Percentiles rank a stretch among this genome's conserved stretches.
These are phyloP conservation scores for Gliomastix tumulicola DNA, from an alignment of 2,329 filamentous ascomycete species.

Conservation along the genomic window DNA sequence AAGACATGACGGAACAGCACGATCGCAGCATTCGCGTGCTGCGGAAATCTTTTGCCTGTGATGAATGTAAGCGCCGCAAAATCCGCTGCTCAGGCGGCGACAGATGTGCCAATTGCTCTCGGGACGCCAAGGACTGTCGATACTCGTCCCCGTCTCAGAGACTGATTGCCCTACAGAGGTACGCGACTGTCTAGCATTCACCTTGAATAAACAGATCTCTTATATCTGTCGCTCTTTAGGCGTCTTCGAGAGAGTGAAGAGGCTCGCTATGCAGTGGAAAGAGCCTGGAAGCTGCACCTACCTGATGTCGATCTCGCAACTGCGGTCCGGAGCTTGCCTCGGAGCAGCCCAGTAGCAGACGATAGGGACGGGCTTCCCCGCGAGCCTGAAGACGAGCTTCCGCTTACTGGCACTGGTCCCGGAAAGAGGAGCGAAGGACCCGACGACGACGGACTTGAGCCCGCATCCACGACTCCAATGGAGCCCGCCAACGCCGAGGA, in stretches of 20 bases:
- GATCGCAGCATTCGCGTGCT: neutral
- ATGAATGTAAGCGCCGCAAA: slow-evolving; percentile 2
- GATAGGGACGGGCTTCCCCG: neutral
- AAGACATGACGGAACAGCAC: neutral
- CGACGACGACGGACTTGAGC: neutral
- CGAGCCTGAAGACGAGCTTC: neutral
- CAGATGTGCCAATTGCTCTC: slow-evolving; percentile 1
- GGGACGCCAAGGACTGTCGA: neutral
- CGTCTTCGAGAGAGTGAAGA: neutral
- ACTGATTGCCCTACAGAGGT: slow-evolving; percentile 1
- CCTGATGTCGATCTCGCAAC: neutral
- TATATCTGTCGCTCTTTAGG: neutral
- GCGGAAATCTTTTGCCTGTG: slow-evolving; percentile 2
- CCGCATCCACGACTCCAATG: neutral
- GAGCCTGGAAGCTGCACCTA: neutral
- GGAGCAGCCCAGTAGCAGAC: neutral
- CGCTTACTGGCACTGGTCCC: neutral
- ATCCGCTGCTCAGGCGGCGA: slow-evolving; percentile 1
- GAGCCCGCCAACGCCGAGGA: slow-evolving; percentile 1
- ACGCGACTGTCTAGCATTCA: neutral
- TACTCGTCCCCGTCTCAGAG: slow-evolving; percentile 1
- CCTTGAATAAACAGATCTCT: neutral
- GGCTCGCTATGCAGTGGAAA: neutral
- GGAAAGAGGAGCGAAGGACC: neutral
- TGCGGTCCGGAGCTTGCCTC: neutral